phyloP scores from a whole-genome alignment of 441 rosid species.

The Brassica hybrid region DNA sequence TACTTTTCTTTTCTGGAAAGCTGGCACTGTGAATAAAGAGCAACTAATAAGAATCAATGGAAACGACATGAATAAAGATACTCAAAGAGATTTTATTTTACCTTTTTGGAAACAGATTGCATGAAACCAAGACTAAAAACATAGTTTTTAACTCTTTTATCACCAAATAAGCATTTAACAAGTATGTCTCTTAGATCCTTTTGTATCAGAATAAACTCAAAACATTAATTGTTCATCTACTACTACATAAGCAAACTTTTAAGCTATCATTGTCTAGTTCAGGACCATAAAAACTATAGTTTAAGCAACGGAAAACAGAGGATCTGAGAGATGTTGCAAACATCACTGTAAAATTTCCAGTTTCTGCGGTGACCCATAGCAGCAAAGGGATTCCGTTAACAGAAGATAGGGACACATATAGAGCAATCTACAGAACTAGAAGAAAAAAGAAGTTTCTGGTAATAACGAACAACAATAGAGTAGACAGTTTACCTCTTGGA shows the following conservation, averaged over 20 bases:
- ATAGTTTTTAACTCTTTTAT: not conserved
- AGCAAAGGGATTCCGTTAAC: slow-evolving; percentile 27
- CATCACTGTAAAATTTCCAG: too few relatives aligned
- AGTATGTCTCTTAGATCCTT: too few relatives aligned
- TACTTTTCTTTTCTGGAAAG: slow-evolving; percentile 69
- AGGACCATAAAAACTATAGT: too few relatives aligned
- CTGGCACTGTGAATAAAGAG: slow-evolving; percentile 50
- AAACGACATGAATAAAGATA: slow-evolving; percentile 29
- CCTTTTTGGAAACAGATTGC: slow-evolving; percentile 3
- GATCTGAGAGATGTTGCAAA: too few relatives aligned
- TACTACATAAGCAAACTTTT: too few relatives aligned
- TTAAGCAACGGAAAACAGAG: too few relatives aligned
- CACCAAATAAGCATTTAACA: not conserved
- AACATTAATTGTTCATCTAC: too few relatives aligned
- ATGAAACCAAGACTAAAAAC: slow-evolving; percentile 10
- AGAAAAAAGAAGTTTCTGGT: slow-evolving; percentile 6
- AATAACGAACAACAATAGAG: slow-evolving; percentile 23
- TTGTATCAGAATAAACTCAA: too few relatives aligned
- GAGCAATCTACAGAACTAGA: slow-evolving; percentile 24
- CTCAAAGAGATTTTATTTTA: not conserved
- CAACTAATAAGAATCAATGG: slow-evolving; percentile 39
- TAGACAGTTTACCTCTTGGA: slow-evolving; percentile 67
- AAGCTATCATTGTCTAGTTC: too few relatives aligned
- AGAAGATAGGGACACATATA: slow-evolving; percentile 33
- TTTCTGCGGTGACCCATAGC: too few relatives aligned